Percentiles rank a stretch among this genome's conserved stretches.
Conservation (phyloP, 495 filamentous ascomycete genomes). For the Cudoniella acicularis region DNA sequence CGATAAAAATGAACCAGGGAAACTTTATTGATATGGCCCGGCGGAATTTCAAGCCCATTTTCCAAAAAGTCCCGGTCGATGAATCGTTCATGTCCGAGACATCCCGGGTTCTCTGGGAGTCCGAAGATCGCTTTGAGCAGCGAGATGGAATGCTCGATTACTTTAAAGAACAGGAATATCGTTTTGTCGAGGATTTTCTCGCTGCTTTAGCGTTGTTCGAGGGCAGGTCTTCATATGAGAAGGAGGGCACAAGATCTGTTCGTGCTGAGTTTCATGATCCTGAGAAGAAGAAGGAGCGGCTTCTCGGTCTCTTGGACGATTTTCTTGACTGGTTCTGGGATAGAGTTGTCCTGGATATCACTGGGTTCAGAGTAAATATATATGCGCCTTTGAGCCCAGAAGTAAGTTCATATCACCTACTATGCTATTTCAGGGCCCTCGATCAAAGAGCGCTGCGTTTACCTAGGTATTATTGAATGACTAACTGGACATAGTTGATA, state of each 20-base stretch:
- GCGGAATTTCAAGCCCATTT: background rate
- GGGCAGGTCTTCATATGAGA: too few relatives aligned
- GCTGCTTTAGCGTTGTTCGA: background rate
- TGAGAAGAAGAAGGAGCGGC: background rate
- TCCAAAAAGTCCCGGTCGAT: background rate
- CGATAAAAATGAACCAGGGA: background rate
- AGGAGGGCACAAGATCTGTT: too few relatives aligned
- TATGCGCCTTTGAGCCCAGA: too few relatives aligned
- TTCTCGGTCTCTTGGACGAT: background rate
- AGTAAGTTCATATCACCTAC: too few relatives aligned
- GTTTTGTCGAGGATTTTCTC: background rate
- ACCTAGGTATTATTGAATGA: too few relatives aligned
- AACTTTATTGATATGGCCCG: background rate
- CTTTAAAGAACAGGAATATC: background rate
- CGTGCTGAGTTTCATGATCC: background rate
- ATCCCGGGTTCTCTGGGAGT: background rate
- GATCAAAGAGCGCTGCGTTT: too few relatives aligned
- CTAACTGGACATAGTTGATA: too few relatives aligned
- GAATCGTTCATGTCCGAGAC: background rate
- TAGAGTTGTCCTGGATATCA: background rate
- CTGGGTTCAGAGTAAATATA: background rate
- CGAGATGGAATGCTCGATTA: background rate
- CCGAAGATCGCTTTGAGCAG: background rate
- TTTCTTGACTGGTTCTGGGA: background rate
- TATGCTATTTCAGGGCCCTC: too few relatives aligned